phyloP scores from a whole-genome alignment of 2,329 filamentous ascomycete genomes.

The Ophiocordyceps camponoti-leonardi region DNA sequence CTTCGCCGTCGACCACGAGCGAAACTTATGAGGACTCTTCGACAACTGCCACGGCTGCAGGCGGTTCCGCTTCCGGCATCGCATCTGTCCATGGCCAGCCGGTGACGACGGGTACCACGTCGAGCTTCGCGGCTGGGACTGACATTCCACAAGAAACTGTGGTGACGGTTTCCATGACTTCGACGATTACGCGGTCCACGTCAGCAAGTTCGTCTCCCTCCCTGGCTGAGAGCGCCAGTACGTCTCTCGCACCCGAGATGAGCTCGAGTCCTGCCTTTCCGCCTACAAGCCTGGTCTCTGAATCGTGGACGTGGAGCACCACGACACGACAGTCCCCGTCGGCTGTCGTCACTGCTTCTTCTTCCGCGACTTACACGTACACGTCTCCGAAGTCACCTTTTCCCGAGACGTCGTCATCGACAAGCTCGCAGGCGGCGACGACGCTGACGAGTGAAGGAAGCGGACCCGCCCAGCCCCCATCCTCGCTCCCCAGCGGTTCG shows the following conservation, averaged over 20 bases:
- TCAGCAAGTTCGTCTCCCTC: neutral
- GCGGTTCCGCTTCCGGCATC: neutral
- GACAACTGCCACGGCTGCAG: neutral
- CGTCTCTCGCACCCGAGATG: neutral
- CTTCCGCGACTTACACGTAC: neutral
- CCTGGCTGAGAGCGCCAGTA: neutral
- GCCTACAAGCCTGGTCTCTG: neutral
- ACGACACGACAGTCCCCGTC: neutral
- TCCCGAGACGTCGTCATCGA: neutral
- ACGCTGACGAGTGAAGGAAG: neutral
- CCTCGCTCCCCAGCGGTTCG: neutral
- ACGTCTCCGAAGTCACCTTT: constrained; percentile 1
- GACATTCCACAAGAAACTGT: neutral
- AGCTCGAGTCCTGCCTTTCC: neutral
- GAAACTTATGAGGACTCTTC: neutral
- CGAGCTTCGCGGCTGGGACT: neutral
- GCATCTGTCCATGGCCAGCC: neutral
- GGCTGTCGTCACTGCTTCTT: neutral
- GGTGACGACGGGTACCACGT: neutral
- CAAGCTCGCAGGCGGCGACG: neutral
- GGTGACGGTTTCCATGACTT: neutral
- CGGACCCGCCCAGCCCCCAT: neutral
- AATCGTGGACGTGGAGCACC: neutral
- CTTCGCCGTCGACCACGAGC: neutral
- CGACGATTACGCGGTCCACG: neutral